Evolutionary conservation across 169 alveolate genomes (phyloP).

Genomic region (Cryptosporidium ubiquitum): DNA sequence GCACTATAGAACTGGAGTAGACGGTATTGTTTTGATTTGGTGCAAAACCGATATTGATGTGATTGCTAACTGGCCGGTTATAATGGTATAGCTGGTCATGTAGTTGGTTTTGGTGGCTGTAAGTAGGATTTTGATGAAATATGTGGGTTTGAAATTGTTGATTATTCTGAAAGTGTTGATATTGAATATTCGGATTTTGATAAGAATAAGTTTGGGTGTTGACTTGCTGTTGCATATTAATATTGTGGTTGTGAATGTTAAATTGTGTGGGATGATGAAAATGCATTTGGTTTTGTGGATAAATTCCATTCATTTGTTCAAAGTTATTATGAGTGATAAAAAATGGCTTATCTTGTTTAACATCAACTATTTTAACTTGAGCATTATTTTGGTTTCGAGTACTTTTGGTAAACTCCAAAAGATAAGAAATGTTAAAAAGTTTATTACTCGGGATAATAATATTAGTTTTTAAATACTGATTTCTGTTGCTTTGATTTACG

Average conservation of each 20-base stretch:
- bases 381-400: background rate
- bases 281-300: background rate
- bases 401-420: conserved; percentile 21
- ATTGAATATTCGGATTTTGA: background rate
- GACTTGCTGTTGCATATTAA: background rate
- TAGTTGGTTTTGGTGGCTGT: background rate
- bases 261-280: conserved; percentile 2
- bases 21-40: background rate
- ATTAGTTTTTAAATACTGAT: conserved; percentile 9
- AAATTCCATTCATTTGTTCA: background rate
- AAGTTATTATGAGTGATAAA: background rate
- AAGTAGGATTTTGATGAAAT: background rate
- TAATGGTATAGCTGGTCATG: background rate
- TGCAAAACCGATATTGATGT: background rate
- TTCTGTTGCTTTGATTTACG: background rate
- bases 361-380: background rate
- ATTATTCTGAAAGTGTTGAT: background rate
- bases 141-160: background rate
- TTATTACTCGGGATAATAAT: background rate
- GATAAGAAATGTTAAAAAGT: conserved; percentile 43
- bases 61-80: background rate
- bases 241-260: background rate
- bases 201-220: background rate
- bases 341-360: background rate
- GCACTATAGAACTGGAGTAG: background rate